These are phyloP conservation scores for Epichloe aotearoae DNA, from an alignment of 2,329 filamentous ascomycete species.

Conservation along the genomic window DNA sequence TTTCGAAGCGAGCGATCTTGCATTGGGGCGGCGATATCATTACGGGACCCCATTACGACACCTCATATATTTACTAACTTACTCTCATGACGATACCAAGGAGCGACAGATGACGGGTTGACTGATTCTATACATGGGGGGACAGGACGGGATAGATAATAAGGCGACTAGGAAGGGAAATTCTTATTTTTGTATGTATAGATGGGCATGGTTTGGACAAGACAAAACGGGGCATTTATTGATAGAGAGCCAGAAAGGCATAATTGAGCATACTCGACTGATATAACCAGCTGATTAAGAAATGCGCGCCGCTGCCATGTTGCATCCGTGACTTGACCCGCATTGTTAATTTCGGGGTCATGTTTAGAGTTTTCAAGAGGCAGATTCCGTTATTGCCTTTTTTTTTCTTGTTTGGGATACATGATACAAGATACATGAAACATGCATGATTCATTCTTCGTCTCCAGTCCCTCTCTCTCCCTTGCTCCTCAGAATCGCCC, in stretches of 20 bases:
- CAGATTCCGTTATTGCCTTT: no score
- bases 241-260: constrained; percentile 1
- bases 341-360: no score
- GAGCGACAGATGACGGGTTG: not conserved
- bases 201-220: not conserved
- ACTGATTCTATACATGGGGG: not conserved
- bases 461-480: not conserved
- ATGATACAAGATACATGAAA: no score
- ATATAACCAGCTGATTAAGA: not conserved
- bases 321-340: no score
- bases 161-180: not conserved
- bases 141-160: not conserved
- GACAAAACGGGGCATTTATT: not conserved
- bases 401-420: no score
- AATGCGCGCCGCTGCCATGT: not conserved
- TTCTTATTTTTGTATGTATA: not conserved
- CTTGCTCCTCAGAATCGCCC: constrained; percentile 48
- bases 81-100: constrained; percentile 1
- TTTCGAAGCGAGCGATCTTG: constrained; percentile 4
- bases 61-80: not conserved
- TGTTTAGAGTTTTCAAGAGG: no score
- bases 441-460: no score
- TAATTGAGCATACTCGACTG: not conserved
- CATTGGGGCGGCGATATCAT: constrained; percentile 4
- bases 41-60: not conserved